Conservation (phyloP, 2,329 filamentous ascomycete genomes). For the Gnomoniopsis smithogilvyi region DNA sequence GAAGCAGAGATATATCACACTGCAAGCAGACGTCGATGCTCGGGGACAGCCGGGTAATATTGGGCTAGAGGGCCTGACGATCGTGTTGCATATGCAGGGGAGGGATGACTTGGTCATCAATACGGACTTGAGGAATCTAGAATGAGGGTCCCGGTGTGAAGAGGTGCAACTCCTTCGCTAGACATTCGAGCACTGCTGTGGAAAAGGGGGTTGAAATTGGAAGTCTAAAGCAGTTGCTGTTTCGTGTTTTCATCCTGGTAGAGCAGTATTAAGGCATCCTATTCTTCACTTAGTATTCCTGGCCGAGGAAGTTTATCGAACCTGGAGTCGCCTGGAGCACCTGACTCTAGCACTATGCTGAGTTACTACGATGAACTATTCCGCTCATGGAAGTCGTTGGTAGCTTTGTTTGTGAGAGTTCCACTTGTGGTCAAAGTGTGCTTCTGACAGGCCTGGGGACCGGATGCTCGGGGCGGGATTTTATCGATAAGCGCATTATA, state of each 20-base stretch:
- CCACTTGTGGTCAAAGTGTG: no score
- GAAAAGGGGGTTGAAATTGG: background rate
- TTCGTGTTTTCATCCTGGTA: background rate
- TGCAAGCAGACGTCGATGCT: constrained; percentile 35
- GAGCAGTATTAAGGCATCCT: background rate
- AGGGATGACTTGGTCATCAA: constrained; percentile 51
- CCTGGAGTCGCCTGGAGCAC: background rate
- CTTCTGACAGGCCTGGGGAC: no score
- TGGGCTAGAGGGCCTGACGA: constrained; percentile 46
- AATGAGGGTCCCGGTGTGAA: background rate
- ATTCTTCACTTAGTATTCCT: background rate
- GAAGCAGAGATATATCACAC: constrained; percentile 38
- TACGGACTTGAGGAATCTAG: constrained; percentile 36
- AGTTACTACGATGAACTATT: no score
- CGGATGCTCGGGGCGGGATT: background rate
- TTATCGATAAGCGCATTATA: constrained; percentile 15
- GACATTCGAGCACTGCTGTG: background rate
- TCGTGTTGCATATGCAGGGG: constrained; percentile 47
- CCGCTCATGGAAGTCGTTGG: no score
- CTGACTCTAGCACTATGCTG: background rate
- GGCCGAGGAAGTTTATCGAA: background rate
- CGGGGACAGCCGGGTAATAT: constrained; percentile 28
- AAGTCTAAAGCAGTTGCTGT: background rate
- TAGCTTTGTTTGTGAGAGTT: no score
- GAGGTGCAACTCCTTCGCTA: background rate